A percentile compares a stretch with the other conserved stretches of the same genome.
phyloP scores from a whole-genome alignment of 148 eudicot species.

The Mesembryanthemum crystallinum region DNA sequence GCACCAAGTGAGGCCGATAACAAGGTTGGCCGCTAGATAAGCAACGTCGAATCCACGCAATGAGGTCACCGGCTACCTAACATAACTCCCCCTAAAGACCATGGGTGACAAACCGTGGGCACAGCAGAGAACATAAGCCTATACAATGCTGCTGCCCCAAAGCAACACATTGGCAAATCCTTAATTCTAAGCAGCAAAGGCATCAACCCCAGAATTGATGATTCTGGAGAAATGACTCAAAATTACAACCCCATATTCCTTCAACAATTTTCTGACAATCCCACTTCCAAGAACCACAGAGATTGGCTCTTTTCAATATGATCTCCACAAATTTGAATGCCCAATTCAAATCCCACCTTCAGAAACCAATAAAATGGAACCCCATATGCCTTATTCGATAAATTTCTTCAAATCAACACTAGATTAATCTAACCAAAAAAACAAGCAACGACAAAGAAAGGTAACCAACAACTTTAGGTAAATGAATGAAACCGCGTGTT shows the following conservation, averaged over 20 bases:
- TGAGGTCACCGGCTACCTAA: no score
- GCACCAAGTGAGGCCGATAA: no score
- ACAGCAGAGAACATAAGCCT: background rate
- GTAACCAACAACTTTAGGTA: background rate
- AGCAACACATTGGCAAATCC: background rate
- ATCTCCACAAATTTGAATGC: background rate
- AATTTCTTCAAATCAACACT: background rate
- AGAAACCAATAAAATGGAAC: background rate
- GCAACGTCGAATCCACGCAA: no score
- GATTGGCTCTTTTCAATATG: background rate
- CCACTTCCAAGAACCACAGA: background rate
- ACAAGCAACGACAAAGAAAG: background rate
- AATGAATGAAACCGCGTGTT: no score
- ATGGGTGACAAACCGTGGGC: background rate
- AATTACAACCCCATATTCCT: background rate
- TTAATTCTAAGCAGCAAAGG: background rate
- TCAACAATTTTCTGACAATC: background rate
- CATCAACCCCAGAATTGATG: background rate
- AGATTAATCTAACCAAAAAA: background rate
- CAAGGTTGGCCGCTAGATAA: no score
- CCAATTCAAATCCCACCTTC: background rate
- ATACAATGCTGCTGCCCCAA: background rate
- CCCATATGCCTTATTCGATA: background rate
- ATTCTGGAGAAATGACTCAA: background rate
- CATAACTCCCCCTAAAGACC: background rate